Conservation (phyloP, 1,139 yeast genomes). For the Trichomonascaceae sp. region DNA sequence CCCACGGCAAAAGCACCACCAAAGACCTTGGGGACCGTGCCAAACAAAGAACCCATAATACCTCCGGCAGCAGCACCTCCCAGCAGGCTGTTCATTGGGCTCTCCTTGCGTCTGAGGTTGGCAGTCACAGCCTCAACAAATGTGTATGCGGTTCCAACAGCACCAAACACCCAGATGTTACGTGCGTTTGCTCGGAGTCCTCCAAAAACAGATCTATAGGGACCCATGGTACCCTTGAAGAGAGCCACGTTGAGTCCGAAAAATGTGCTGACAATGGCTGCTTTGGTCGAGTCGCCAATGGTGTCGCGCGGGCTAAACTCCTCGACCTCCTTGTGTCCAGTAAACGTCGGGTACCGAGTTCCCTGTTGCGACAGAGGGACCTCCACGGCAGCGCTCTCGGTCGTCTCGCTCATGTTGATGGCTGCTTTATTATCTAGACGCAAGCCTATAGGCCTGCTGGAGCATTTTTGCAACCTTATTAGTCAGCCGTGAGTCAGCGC, state of each 20-base stretch:
- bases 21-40: constrained; percentile 30
- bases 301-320: constrained; percentile 34
- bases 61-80: constrained; percentile 42
- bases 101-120: constrained; percentile 32
- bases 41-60: constrained; percentile 28
- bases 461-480: no score
- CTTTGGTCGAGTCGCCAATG: constrained; percentile 28
- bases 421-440: no score
- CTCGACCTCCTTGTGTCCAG: constrained; percentile 6
- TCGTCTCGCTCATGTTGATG: no score
- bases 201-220: constrained; percentile 16
- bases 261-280: constrained; percentile 29
- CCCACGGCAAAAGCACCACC: constrained; percentile 34
- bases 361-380: no score
- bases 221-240: constrained; percentile 27
- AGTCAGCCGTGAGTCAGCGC: no score
- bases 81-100: constrained; percentile 33
- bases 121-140: constrained; percentile 29
- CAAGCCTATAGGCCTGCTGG: no score
- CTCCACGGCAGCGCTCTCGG: no score
- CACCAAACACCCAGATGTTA: constrained; percentile 11
- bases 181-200: constrained; percentile 9
- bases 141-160: constrained; percentile 29
- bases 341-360: constrained; percentile 7
- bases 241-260: constrained; percentile 31